Base-by-base conservation (phyloP, 371 early-diverging fungal genomes). In the Rhizopus arrhizus region DNA sequence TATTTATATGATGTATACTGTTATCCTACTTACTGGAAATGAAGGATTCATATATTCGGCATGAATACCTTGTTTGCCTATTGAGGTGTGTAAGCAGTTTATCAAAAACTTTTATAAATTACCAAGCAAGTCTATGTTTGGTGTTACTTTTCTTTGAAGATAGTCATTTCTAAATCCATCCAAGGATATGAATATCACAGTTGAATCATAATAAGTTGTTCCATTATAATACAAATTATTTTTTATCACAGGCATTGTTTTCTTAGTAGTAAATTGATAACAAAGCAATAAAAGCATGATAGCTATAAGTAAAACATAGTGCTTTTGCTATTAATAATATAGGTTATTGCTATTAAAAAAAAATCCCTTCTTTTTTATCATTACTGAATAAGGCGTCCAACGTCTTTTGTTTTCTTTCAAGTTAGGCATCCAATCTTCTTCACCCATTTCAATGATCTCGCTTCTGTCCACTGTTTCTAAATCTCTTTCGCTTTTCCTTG, bases 141-240 rank as follows among this genome's bases (percentile, higher is more conserved):
- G 92, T 3, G 95, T 93, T 3, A 87, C 48, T 3, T 84, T 84
- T 22, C 91, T 77, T 28, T 80, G 75, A 32, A 97, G 64, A 69
- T 94, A 97, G 62, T 91, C 92, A 33, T 88, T 73, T 31, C 93
- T 74, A 71, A 94, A 87, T 2, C 96, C 97, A 74, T 97, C 97
- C 36, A 94, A 67, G 2, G 94, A 94, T 4, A 97, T 65, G 15
- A 95, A 71, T 38, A 97, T 82, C 6, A 94, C 85, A 0, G 92
- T 90, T 9, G 85, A 73, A 46, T 75, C 78, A 74, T 88, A 91
- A 48, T 70, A 69, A 49, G 83, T 80, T 3, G 89, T 83, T n/a
- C 91, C 91, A 61, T 91, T 91, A 34, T 58, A 78, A 32, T 66
- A 72, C 31, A 78, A 31, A 3, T 15, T 13, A 4, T 40, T 13